Percentiles rank a stretch among this genome's conserved stretches.
Evolutionary conservation across 345 rosid species (phyloP).

Genomic region (Pistacia integerrima): DNA sequence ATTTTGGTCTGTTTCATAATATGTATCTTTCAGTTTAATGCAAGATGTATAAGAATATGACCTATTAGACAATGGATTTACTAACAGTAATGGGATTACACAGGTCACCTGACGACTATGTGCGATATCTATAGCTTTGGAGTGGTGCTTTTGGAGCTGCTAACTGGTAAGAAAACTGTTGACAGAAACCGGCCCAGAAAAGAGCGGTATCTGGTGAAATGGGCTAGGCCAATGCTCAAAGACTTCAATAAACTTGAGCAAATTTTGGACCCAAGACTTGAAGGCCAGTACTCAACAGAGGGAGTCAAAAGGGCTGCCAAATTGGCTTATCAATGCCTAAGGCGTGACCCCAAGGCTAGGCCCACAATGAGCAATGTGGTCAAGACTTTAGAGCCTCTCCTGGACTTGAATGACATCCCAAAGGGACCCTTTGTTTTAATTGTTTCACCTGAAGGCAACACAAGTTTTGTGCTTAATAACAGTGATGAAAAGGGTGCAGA

Average conservation of each 20-base stretch:
- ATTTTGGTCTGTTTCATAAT: no score
- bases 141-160: conserved; percentile 66
- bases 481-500: not conserved
- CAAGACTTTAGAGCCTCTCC: conserved; percentile 42
- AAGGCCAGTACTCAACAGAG: conserved; percentile 53
- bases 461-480: not conserved
- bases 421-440: conserved; percentile 47
- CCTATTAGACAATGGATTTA: no score
- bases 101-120: conserved; percentile 65
- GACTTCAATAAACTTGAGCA: conserved; percentile 41
- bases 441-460: conserved; percentile 27
- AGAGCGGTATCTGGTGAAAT: conserved; percentile 53
- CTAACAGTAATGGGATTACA: not conserved
- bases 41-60: no score
- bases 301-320: conserved; percentile 54
- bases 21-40: no score
- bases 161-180: conserved; percentile 48
- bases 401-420: conserved; percentile 47
- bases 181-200: conserved; percentile 45
- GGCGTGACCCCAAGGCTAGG: conserved; percentile 50
- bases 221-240: conserved; percentile 61
- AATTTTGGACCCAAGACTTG: conserved; percentile 63
- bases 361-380: conserved; percentile 57
- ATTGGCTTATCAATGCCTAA: conserved; percentile 57
- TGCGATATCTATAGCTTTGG: conserved; percentile 76